Percentiles rank a stretch among this genome's conserved stretches.
These are phyloP conservation scores for Anisogramma anomala DNA, from an alignment of 2,329 filamentous ascomycete genomes.

Conservation along the genomic window DNA sequence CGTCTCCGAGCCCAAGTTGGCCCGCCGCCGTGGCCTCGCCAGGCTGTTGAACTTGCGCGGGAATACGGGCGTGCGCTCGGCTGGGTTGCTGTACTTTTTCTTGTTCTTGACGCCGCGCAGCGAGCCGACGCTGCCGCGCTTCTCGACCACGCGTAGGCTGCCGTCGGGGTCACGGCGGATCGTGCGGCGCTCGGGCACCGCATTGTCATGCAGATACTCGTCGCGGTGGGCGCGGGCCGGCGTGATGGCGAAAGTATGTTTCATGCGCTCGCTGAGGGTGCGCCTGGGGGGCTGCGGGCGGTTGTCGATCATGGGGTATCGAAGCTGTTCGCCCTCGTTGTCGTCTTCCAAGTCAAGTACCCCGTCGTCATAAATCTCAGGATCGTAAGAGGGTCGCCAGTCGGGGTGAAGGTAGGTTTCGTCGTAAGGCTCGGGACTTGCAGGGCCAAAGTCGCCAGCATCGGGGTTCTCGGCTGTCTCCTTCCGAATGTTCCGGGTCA, in stretches of 20 bases:
- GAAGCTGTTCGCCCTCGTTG: conserved; percentile 22
- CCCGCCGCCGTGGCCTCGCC: conserved; percentile 13
- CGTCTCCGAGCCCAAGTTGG: conserved; percentile 7
- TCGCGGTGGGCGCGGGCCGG: conserved; percentile 35
- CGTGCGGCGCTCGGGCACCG: conserved; percentile 42
- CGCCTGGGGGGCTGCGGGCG: conserved; percentile 31
- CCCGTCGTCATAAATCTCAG: conserved; percentile 22
- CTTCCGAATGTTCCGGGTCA: conserved; percentile 32
- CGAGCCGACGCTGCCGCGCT: conserved; percentile 36
- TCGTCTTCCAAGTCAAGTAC: conserved; percentile 21
- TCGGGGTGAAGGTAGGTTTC: conserved; percentile 46
- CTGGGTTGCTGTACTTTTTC: too few species aligned
- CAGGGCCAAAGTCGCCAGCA: conserved; percentile 20
- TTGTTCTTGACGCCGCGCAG: conserved; percentile 20
- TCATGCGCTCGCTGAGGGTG: conserved; percentile 42
- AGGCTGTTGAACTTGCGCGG: conserved; percentile 20
- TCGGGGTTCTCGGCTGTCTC: conserved; percentile 19
- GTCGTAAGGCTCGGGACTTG: conserved; percentile 36
- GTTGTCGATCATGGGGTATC: conserved; percentile 30
- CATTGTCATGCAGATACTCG: conserved; percentile 22
- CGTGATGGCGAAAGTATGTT: conserved; percentile 49
- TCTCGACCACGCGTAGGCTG: conserved; percentile 46
- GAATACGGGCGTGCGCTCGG: conserved; percentile 20
- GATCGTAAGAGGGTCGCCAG: conserved; percentile 45
- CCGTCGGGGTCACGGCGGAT: conserved; percentile 49